A percentile compares a stretch with the other conserved stretches of the same genome.
phyloP scores from a whole-genome alignment of 2,329 filamentous ascomycete species.

The Aspergillus sp. region DNA sequence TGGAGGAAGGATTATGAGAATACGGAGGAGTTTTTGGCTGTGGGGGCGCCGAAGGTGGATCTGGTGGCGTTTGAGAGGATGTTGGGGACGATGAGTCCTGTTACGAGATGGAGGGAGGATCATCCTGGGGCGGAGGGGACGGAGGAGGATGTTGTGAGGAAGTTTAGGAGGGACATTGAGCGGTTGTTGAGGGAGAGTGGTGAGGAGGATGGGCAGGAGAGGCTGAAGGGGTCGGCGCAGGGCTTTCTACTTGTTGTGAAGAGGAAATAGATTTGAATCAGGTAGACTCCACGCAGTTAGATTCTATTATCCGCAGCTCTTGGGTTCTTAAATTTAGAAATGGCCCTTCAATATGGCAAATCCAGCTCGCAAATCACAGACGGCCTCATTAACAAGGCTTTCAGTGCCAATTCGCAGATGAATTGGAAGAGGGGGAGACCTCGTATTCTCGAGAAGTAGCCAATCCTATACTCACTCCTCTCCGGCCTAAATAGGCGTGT shows the following conservation, averaged over 20 bases:
- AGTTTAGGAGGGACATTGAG: slow-evolving; percentile 6
- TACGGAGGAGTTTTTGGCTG: neutral
- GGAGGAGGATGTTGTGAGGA: slow-evolving; percentile 5
- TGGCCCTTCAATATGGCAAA: too few relatives aligned
- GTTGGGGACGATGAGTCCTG: slow-evolving; percentile 6
- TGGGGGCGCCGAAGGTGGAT: neutral
- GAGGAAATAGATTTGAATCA: neutral
- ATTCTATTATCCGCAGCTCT: too few relatives aligned
- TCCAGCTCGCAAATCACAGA: too few relatives aligned
- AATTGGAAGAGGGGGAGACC: too few relatives aligned
- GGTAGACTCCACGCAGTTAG: too few relatives aligned
- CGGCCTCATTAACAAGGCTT: too few relatives aligned
- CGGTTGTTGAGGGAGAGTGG: slow-evolving; percentile 3
- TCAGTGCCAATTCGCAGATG: too few relatives aligned
- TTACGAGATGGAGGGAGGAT: slow-evolving; percentile 10
- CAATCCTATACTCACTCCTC: too few relatives aligned
- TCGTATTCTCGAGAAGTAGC: too few relatives aligned
- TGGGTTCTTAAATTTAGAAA: too few relatives aligned
- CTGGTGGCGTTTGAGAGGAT: slow-evolving; percentile 3
- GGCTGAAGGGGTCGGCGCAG: neutral
- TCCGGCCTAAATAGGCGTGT: too few relatives aligned
- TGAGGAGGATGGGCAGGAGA: slow-evolving; percentile 2
- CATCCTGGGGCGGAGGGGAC: slow-evolving; percentile 5
- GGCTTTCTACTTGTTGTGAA: slow-evolving; percentile 6
- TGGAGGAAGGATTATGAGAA: neutral